Evolutionary conservation across 2,329 filamentous ascomycete genomes (phyloP).

Genomic region (Aspergillus sp.): DNA sequence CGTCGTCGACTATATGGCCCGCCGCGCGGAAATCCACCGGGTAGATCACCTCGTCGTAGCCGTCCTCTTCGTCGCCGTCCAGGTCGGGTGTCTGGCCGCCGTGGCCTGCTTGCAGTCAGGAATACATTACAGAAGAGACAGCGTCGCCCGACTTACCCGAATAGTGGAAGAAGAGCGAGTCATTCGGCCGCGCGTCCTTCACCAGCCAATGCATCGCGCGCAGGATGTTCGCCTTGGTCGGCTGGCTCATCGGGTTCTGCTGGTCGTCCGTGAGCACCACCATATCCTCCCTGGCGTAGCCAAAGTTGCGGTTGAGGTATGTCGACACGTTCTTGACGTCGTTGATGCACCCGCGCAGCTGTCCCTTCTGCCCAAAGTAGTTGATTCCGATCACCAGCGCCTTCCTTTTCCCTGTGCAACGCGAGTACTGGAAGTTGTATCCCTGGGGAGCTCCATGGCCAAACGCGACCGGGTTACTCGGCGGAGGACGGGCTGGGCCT

Average conservation of each 20-base stretch:
- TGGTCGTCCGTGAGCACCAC: conserved; percentile 93
- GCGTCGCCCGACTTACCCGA: conserved; percentile 74
- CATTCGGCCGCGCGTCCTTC: conserved; percentile 83
- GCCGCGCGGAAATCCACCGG: conserved; percentile 60
- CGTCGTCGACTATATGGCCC: conserved; percentile 70
- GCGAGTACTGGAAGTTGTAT: conserved; percentile 85
- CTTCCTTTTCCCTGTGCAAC: conserved; percentile 80
- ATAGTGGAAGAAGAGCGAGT: conserved; percentile 96
- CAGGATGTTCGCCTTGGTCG: conserved; percentile 89
- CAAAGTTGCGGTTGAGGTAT: conserved; percentile 80
- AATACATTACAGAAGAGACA: neutral
- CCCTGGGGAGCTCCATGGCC: conserved; percentile 68
- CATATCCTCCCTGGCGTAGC: conserved; percentile 94
- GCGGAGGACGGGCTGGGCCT: conserved; percentile 59
- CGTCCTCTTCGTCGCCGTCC: conserved; percentile 69
- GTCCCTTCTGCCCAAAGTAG: conserved; percentile 86
- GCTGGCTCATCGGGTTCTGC: conserved; percentile 94
- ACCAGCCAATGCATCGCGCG: conserved; percentile 97
- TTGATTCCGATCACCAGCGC: conserved; percentile 91
- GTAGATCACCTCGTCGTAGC: conserved; percentile 70
- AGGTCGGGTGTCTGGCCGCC: conserved; percentile 65
- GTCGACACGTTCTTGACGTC: conserved; percentile 95
- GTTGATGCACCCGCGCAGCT: conserved; percentile 90
- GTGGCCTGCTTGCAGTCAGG: conserved; percentile 45
- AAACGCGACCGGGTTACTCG: conserved; percentile 59